Conservation (phyloP, 1,139 yeast species). For the Sugiyamaella xylanicola region DNA sequence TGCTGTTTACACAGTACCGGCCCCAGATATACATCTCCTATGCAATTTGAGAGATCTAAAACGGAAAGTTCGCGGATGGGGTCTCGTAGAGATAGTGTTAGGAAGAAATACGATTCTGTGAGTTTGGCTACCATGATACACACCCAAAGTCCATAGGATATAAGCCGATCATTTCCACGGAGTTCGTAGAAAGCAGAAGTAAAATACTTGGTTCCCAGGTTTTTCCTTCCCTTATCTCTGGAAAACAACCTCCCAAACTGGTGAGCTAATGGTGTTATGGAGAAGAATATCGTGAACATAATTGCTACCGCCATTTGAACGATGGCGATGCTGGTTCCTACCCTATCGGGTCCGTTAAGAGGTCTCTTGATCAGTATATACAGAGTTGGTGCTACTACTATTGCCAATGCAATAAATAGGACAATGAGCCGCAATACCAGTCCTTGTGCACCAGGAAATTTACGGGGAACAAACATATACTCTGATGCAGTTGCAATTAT, state of each 20-base stretch:
- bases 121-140: constrained; percentile 71
- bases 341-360: constrained; percentile 50
- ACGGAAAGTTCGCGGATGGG: constrained; percentile 70
- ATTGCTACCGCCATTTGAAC: constrained; percentile 63
- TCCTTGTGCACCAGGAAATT: constrained; percentile 66
- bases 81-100: constrained; percentile 76
- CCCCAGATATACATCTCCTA: constrained; percentile 59
- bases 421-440: constrained; percentile 50
- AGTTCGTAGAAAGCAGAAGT: constrained; percentile 60
- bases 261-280: constrained; percentile 60
- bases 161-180: constrained; percentile 51
- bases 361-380: constrained; percentile 55
- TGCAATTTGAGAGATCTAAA: constrained; percentile 62
- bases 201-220: constrained; percentile 43
- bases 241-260: constrained; percentile 49
- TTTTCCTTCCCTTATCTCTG: constrained; percentile 37
- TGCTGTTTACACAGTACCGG: constrained; percentile 59
- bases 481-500: constrained; percentile 66
- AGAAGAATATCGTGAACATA: constrained; percentile 59
- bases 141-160: constrained; percentile 68
- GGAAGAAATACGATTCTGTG: constrained; percentile 76
- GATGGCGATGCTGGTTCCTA: constrained; percentile 56
- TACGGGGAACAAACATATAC: constrained; percentile 64
- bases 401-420: constrained; percentile 47
- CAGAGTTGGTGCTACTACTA: constrained; percentile 64